phyloP scores from a whole-genome alignment of 768 basidiomycete genomes.

The Macrocybe gigantea region DNA sequence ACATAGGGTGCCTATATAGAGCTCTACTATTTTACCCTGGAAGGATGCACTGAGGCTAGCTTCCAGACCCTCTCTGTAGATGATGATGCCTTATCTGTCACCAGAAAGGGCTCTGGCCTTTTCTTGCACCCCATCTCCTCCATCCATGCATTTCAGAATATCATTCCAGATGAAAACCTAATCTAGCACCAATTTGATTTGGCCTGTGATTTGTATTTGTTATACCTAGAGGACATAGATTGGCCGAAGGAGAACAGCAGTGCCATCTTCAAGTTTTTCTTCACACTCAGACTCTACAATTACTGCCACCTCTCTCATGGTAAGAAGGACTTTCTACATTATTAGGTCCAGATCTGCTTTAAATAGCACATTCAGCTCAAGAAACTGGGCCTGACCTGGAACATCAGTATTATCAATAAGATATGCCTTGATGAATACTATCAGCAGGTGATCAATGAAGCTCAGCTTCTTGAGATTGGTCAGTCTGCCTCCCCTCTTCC shows the following conservation, averaged over 20 bases:
- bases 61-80: background rate
- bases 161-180: conserved; percentile 4
- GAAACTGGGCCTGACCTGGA: conserved; percentile 4
- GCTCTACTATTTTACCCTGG: background rate
- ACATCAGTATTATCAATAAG: background rate
- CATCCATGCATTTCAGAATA: conserved; percentile 4
- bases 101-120: background rate
- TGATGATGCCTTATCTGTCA: conserved; percentile 1
- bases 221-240: background rate
- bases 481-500: background rate
- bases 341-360: background rate
- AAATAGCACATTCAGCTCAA: no score
- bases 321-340: background rate
- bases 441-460: no score
- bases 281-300: background rate
- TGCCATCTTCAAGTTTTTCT: background rate
- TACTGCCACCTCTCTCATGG: background rate
- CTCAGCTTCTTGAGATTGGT: no score
- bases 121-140: background rate
- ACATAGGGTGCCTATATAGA: background rate
- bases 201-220: conserved; percentile 1
- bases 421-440: no score
- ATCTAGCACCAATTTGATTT: conserved; percentile 7
- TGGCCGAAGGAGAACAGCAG: background rate
- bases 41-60: background rate